These are phyloP conservation scores for Colletotrichum nymphaeae DNA, from an alignment of 2,329 filamentous ascomycete species.

Conservation along the genomic window DNA sequence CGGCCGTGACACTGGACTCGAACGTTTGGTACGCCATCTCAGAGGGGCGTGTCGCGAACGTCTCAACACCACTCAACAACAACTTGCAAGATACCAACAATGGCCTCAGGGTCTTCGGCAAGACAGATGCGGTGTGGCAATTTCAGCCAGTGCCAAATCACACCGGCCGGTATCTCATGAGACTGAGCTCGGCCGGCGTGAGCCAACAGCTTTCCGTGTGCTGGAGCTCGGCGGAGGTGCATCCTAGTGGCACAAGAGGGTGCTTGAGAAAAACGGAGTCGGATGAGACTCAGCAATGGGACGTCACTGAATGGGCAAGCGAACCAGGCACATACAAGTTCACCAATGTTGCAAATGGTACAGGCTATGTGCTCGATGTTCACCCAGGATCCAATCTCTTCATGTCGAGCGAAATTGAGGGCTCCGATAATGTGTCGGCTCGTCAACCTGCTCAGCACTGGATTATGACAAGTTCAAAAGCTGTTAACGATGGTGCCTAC, in stretches of 20 bases:
- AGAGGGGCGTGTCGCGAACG: constrained; percentile 47
- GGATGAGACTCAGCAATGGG: constrained; percentile 46
- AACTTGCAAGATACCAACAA: constrained; percentile 36
- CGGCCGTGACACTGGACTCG: constrained; percentile 43
- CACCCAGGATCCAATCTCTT: constrained; percentile 45
- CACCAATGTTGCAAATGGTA: constrained; percentile 46
- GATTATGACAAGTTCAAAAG: constrained; percentile 45
- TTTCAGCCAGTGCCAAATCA: constrained; percentile 43
- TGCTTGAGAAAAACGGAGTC: constrained; percentile 43
- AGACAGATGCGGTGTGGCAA: constrained; percentile 40
- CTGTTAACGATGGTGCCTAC: constrained; percentile 46
- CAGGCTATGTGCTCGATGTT: constrained; percentile 46
- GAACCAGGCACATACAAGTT: constrained; percentile 39
- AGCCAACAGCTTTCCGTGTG: constrained; percentile 46
- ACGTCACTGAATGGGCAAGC: constrained; percentile 43
- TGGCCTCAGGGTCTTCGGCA: constrained; percentile 39
- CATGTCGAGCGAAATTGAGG: constrained; percentile 43
- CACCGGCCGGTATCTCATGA: constrained; percentile 46
- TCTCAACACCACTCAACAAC: constrained; percentile 37
- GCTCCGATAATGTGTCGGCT: constrained; percentile 27
- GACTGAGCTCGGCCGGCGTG: constrained; percentile 42
- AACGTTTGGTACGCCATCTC: constrained; percentile 51
- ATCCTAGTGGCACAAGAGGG: constrained; percentile 42
- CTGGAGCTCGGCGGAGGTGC: constrained; percentile 39
- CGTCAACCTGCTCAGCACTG: constrained; percentile 47